A percentile compares a stretch with the other conserved stretches of the same genome.
phyloP scores from a whole-genome alignment of 208 protist genomes.

The Acanthamoeba castellanii region DNA sequence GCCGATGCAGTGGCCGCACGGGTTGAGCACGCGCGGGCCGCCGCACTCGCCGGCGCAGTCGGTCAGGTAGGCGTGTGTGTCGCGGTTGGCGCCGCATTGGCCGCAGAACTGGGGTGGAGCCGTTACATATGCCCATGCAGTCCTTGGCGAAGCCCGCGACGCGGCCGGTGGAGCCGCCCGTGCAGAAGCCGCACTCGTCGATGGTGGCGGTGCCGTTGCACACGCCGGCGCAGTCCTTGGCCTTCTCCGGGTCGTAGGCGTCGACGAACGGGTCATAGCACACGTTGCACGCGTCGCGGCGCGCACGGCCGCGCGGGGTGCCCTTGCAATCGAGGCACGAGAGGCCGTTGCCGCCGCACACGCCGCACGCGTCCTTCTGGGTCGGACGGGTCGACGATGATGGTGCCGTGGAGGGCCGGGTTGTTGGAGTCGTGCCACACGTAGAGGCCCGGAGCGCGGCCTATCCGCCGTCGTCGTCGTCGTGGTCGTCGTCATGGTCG shows the following conservation, averaged over 20 bases:
- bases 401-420: slow-evolving; percentile 17
- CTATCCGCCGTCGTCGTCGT: neutral
- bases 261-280: slow-evolving; percentile 56
- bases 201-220: slow-evolving; percentile 27
- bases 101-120: neutral
- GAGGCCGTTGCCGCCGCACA: slow-evolving; percentile 69
- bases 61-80: neutral
- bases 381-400: slow-evolving; percentile 42
- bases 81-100: neutral
- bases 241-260: neutral
- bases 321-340: slow-evolving; percentile 47
- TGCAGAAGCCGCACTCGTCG: slow-evolving; percentile 49
- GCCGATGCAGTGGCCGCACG: slow-evolving; percentile 14
- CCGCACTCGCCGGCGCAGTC: slow-evolving; percentile 55
- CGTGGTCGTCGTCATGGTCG: neutral
- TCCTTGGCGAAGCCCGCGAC: slow-evolving; percentile 27
- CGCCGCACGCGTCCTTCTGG: neutral
- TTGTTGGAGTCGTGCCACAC: slow-evolving; percentile 65
- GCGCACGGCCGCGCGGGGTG: neutral
- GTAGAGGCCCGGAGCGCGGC: neutral
- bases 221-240: slow-evolving; percentile 47
- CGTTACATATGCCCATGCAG: slow-evolving; percentile 54
- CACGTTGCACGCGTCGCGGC: slow-evolving; percentile 42
- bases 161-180: slow-evolving; percentile 25
- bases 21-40: neutral